A percentile compares a stretch with the other conserved stretches of the same genome.
phyloP scores from a whole-genome alignment of 805 yeast genomes.

The Barnettozyma siamensis region DNA sequence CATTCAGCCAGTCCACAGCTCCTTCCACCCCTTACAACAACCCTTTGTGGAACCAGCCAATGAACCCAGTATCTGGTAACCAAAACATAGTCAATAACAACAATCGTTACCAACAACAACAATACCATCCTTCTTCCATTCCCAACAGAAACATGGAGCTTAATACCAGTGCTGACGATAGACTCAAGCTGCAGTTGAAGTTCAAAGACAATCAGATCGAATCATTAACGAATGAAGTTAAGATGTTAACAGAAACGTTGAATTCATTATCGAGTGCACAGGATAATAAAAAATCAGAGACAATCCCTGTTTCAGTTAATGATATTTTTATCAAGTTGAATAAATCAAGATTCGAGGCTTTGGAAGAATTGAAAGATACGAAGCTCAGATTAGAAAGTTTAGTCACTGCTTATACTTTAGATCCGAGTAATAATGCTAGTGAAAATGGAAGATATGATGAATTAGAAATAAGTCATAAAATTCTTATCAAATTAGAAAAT shows the following conservation, averaged over 20 bases:
- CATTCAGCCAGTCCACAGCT: conserved; percentile 7
- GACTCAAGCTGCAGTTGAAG: conserved; percentile 43
- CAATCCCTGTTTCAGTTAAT: conserved; percentile 39
- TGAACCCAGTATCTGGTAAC: not conserved
- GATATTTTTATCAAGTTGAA: conserved; percentile 45
- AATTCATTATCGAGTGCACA: not conserved
- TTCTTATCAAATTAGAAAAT: conserved; percentile 53
- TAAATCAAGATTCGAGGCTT: conserved; percentile 39
- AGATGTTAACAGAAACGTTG: conserved; percentile 29
- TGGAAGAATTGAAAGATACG: conserved; percentile 52
- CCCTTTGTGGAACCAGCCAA: conserved; percentile 4
- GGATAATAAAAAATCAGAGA: conserved; percentile 15
- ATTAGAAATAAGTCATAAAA: conserved; percentile 69
- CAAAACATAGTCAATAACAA: not conserved
- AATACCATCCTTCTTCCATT: no score
- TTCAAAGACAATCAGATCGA: conserved; percentile 49
- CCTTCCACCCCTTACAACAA: conserved; percentile 8
- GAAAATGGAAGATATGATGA: conserved; percentile 63
- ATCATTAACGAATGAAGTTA: conserved; percentile 39
- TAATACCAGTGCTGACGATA: conserved; percentile 24
- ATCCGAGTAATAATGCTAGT: conserved; percentile 42
- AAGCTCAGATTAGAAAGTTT: conserved; percentile 59
- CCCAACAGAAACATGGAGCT: not conserved
- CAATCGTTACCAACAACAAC: conserved; percentile 1
- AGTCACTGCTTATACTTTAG: conserved; percentile 47